These are phyloP conservation scores for Sphaerulina populicola DNA, from an alignment of 2,329 filamentous ascomycete genomes.

Conservation along the genomic window DNA sequence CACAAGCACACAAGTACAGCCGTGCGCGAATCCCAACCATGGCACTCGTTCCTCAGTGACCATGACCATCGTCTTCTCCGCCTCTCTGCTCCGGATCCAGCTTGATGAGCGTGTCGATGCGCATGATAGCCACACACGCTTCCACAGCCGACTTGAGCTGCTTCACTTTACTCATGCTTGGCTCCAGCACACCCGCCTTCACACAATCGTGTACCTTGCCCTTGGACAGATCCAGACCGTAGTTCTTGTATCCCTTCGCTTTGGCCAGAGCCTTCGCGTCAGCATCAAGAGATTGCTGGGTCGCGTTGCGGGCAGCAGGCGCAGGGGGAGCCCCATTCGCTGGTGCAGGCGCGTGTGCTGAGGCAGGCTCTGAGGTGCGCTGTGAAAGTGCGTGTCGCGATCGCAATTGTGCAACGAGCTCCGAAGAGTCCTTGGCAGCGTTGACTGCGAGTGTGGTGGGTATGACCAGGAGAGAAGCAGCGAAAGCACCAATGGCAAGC, in stretches of 20 bases:
- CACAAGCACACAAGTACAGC: neutral
- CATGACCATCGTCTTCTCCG: slow-evolving; percentile 58
- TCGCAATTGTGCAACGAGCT: slow-evolving; percentile 90
- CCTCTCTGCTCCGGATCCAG: slow-evolving; percentile 78
- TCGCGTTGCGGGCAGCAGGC: slow-evolving; percentile 14
- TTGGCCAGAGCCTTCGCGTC: slow-evolving; percentile 84
- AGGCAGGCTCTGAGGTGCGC: slow-evolving; percentile 73
- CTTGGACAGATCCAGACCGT: slow-evolving; percentile 80
- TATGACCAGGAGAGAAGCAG: slow-evolving; percentile 84
- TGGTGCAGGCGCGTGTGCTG: slow-evolving; percentile 25
- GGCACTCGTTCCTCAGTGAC: slow-evolving; percentile 22
- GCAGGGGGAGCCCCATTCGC: slow-evolving; percentile 17
- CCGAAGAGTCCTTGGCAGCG: slow-evolving; percentile 90
- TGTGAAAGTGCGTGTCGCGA: slow-evolving; percentile 91
- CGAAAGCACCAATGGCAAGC: slow-evolving; percentile 95
- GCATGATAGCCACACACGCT: slow-evolving; percentile 97
- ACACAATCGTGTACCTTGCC: slow-evolving; percentile 89
- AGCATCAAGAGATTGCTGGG: slow-evolving; percentile 36
- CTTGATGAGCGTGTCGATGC: slow-evolving; percentile 97
- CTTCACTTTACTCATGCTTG: slow-evolving; percentile 95
- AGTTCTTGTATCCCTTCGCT: slow-evolving; percentile 98
- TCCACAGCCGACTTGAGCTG: slow-evolving; percentile 98
- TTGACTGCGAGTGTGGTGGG: slow-evolving; percentile 96
- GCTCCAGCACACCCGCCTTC: slow-evolving; percentile 91
- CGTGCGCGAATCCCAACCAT: neutral